Evolutionary conservation across 495 filamentous ascomycete genomes (phyloP), one percentile per base, ranked within the genome.

Genomic region (Aspergillus heteromorphus): DNA sequence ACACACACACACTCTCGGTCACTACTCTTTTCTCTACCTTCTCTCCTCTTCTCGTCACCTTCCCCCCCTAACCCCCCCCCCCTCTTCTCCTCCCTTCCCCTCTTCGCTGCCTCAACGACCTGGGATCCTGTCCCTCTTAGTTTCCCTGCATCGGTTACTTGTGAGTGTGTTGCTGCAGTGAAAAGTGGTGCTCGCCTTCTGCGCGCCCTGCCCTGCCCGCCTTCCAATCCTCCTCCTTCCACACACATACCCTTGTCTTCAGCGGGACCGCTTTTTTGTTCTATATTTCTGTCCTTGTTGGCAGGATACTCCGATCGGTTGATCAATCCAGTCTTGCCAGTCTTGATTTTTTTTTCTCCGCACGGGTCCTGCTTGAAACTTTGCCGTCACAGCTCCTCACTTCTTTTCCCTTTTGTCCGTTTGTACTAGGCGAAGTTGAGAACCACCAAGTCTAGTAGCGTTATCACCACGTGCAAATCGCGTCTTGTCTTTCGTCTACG

Each of bases 391-490:
- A 40, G 45, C 45, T 53, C 31, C 56, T 48, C 25, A 49, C 47
- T 43, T 48, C 56, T 41, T 48, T 40, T 51, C 14, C 41, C 20
- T 49, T 29, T 53, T 50, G 38, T 47, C 38, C 53, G 29, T 30
- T 19, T 45, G 23, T 27, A 47, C 43, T 20, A 6, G 43, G 21
- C 21, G 21, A 47, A 47, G 27, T 27, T 47, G 19, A n/a, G 29
- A 29, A 47, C 47, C n/a, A 54, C 53, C 29, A 51, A 60, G 48
- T 55, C 48, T 23, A 25, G 41, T 36, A 45, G 42, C 49, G 40
- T 56, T 48, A 36, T 61, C 58, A 40, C 58, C 62, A 64, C 60
- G 59, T 64, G 58, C 56, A 58, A 64, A 36, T 66, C 60, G 60
- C 63, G 57, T 38, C 45, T 56, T n/a, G 57, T 38, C 45, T 56